These are phyloP conservation scores for Brassica juncea DNA, from an alignment of 345 rosid species.

Conservation along the genomic window DNA sequence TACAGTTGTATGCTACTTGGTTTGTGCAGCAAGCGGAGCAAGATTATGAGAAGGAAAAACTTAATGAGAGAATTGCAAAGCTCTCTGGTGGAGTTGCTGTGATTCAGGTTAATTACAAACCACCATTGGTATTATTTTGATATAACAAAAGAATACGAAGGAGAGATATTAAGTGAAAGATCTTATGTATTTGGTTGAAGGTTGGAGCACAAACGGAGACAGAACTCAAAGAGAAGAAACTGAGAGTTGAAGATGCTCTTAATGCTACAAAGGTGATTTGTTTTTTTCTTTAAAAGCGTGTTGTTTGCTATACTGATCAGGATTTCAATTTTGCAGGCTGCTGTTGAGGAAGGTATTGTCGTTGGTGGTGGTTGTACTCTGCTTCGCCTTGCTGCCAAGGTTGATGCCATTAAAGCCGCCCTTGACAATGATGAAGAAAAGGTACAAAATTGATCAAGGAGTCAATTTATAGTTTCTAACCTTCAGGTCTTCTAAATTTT, in stretches of 20 bases:
- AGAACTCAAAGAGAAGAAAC: slow-evolving; percentile 91
- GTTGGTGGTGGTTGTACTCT: slow-evolving; percentile 92
- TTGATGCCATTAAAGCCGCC: slow-evolving; percentile 67
- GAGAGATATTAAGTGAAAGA: background rate
- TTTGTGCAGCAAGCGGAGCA: slow-evolving; percentile 75
- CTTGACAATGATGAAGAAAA: slow-evolving; percentile 89
- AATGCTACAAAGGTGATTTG: slow-evolving; percentile 82
- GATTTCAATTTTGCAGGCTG: slow-evolving; percentile 51
- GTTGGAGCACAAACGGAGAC: slow-evolving; percentile 92
- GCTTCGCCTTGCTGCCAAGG: slow-evolving; percentile 68
- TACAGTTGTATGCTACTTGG: background rate
- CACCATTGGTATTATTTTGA: background rate
- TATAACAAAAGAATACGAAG: background rate
- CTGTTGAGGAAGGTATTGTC: slow-evolving; percentile 89
- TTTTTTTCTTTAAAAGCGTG: background rate
- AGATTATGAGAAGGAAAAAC: slow-evolving; percentile 93
- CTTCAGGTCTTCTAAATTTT: background rate
- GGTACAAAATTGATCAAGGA: slow-evolving; percentile 43
- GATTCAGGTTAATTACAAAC: slow-evolving; percentile 54
- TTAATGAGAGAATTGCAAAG: slow-evolving; percentile 94
- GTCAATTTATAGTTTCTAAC: background rate
- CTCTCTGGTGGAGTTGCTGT: slow-evolving; percentile 90
- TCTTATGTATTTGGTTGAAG: slow-evolving; percentile 39
- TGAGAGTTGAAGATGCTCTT: slow-evolving; percentile 99
- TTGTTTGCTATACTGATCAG: slow-evolving; percentile 5